A percentile compares a stretch with the other conserved stretches of the same genome.
phyloP scores from a whole-genome alignment of 2,329 filamentous ascomycete genomes.

The Alternaria hordeiaustralica region DNA sequence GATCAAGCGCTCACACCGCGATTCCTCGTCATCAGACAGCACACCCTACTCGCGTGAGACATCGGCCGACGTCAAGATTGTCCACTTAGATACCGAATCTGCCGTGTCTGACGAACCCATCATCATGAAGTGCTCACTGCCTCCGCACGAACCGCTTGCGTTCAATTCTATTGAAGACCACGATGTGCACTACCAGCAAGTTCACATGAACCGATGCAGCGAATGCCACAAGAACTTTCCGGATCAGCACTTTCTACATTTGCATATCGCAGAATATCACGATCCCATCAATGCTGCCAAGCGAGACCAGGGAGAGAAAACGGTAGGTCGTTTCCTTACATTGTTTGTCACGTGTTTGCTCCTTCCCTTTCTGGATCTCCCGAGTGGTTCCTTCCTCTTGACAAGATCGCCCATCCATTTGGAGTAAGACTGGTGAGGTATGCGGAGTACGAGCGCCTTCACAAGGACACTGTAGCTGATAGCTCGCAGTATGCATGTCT shows the following conservation, averaged over 20 bases:
- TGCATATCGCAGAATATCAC: slow-evolving; percentile 92
- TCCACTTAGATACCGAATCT: slow-evolving; percentile 61
- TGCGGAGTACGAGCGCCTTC: slow-evolving; percentile 10
- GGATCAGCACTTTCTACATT: slow-evolving; percentile 75
- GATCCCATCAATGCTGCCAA: slow-evolving; percentile 77
- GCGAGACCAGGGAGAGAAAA: slow-evolving; percentile 83
- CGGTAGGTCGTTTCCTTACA: slow-evolving; percentile 61
- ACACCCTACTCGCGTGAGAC: slow-evolving; percentile 37
- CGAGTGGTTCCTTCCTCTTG: neutral
- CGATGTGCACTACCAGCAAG: slow-evolving; percentile 82
- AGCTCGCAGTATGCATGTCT: slow-evolving; percentile 78
- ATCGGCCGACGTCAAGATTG: slow-evolving; percentile 50
- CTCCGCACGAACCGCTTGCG: slow-evolving; percentile 74
- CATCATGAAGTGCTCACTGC: slow-evolving; percentile 80
- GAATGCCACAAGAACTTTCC: slow-evolving; percentile 90
- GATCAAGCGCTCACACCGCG: slow-evolving; percentile 64
- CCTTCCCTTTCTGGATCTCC: neutral
- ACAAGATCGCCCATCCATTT: neutral
- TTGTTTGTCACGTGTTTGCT: neutral
- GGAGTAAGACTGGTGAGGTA: neutral
- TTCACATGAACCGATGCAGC: slow-evolving; percentile 82
- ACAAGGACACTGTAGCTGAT: slow-evolving; percentile 15
- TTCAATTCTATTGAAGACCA: slow-evolving; percentile 82
- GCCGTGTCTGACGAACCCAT: slow-evolving; percentile 38
- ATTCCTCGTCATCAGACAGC: slow-evolving; percentile 53